Conservation (phyloP, 345 rosid species). For the Cardamine chenopodiifolia region DNA sequence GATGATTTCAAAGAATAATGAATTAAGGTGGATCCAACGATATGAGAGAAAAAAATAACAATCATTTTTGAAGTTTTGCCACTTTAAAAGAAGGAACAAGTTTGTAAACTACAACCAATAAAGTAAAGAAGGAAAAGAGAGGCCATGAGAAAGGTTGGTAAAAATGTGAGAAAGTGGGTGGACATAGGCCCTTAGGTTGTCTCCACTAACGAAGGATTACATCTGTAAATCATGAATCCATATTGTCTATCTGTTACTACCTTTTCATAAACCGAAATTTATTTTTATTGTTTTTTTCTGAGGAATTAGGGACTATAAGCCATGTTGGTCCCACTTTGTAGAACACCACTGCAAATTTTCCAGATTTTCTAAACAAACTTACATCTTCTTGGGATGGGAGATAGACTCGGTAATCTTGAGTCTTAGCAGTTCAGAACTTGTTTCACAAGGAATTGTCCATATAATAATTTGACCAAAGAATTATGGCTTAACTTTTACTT, state of each 20-base stretch:
- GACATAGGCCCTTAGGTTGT: constrained; percentile 48
- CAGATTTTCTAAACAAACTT: neutral
- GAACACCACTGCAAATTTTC: constrained; percentile 3
- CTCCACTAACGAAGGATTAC: constrained; percentile 72
- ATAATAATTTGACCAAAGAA: constrained; percentile 18
- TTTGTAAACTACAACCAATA: neutral
- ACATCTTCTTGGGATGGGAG: constrained; percentile 21
- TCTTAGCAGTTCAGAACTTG: constrained; percentile 12
- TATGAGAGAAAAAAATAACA: neutral
- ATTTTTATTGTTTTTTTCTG: neutral
- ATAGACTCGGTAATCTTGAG: constrained; percentile 18
- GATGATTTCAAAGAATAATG: neutral
- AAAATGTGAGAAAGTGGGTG: constrained; percentile 39
- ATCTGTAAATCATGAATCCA: constrained; percentile 61
- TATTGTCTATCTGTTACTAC: constrained; percentile 34
- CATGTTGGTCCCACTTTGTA: constrained; percentile 28
- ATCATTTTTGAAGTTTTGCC: neutral
- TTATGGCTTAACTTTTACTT: constrained; percentile 20
- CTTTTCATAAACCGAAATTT: neutral
- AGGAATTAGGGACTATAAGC: constrained; percentile 7
- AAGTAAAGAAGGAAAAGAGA: neutral
- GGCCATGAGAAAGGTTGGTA: constrained; percentile 23
- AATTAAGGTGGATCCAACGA: neutral
- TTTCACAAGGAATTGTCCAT: constrained; percentile 10
- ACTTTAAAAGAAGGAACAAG: neutral